Evolutionary conservation across 2,329 filamentous ascomycete species (phyloP), one percentile per base, ranked within the genome.

Genomic region (Incumbomyces lentus): DNA sequence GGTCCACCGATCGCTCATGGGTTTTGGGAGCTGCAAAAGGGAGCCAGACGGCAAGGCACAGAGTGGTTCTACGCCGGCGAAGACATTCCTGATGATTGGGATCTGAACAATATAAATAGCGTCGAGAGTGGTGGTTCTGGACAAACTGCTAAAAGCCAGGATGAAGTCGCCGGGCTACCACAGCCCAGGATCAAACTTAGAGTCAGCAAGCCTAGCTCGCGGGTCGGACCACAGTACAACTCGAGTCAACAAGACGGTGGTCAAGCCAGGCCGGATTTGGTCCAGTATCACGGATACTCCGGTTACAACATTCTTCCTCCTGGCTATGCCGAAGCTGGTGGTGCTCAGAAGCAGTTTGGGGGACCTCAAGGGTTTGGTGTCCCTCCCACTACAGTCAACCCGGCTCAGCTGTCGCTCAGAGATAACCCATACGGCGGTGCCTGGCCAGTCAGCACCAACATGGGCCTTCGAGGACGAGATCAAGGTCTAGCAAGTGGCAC

Each of bases 11-110:
- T 57, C 30, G 35, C 52, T 12, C 52, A 54, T 31, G 55, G 55
- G 11, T 40, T 54, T 19, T 57, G 55, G 55, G 50, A 55, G 33
- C 16, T 37, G 13, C 32, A 37, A 35, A 43, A 52, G 16, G 51
- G 48, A 13, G 38, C 19, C 26, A 26, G 32, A 34, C 45, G 43
- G 11, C 38, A 36, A n/a, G 52, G 44, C 11, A 32, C 35, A 7
- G 48, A 53, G n/a, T 49, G 52, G 51, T 56, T 55, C 43, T 55
- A 53, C 35, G 26, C 41, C 31, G 51, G 44, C 13, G 44, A 47
- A 16, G 41, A 45, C 8, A 33, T 39, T 33, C 40, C 37, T 11
- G 30, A 29, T 7, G 34, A 32, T 30, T 46, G 34, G 34, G 22
- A 46, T 17, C 16, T 17, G 26, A 13, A 14, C 12, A 30, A 10